phyloP scores from a whole-genome alignment of 345 rosid genomes.

The Barbarea vulgaris region DNA sequence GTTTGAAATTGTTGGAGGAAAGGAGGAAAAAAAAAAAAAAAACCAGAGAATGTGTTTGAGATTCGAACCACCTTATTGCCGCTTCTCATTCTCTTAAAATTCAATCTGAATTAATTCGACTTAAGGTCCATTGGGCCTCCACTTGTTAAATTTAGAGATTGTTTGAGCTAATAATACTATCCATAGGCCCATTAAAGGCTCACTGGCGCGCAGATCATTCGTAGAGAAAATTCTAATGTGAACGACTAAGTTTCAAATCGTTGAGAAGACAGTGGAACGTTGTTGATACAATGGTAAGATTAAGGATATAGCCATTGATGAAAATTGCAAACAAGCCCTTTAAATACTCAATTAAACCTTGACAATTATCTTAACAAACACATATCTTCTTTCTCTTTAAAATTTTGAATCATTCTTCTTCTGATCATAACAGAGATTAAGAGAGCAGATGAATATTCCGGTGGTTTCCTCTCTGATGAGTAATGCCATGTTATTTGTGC shows the following conservation, averaged over 20 bases:
- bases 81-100: constrained; percentile 29
- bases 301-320: not conserved
- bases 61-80: constrained; percentile 45
- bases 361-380: not conserved
- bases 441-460: not conserved
- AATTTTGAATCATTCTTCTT: not conserved
- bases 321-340: not conserved
- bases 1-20: constrained; percentile 8
- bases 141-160: not conserved
- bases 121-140: constrained; percentile 17
- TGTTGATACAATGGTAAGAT: not conserved
- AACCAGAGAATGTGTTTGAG: constrained; percentile 6
- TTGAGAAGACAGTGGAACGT: constrained; percentile 6
- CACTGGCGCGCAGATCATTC: not conserved
- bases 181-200: not conserved
- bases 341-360: not conserved
- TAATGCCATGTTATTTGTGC: constrained; percentile 65
- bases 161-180: not conserved
- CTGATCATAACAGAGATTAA: not conserved
- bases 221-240: not conserved
- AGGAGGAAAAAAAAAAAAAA: not conserved
- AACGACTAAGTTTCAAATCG: not conserved
- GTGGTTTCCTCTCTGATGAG: constrained; percentile 41
- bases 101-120: not conserved
- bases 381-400: not conserved